Conservation (phyloP, 73 alveolate genomes). For the Loxodes magnus region DNA sequence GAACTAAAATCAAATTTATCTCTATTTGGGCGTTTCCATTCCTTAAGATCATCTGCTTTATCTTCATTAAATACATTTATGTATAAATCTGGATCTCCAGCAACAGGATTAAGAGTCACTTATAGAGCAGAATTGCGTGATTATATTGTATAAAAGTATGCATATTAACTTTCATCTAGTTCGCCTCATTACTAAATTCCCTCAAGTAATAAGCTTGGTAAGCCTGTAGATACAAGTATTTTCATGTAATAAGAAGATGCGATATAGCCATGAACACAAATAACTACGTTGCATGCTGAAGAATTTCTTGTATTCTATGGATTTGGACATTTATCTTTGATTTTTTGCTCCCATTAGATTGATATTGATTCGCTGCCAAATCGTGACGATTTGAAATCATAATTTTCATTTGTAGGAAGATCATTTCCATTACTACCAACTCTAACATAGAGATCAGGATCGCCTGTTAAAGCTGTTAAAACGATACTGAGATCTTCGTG, state of each 20-base stretch:
- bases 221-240: neutral
- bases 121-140: neutral
- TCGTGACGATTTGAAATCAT: neutral
- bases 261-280: slow-evolving; percentile 2
- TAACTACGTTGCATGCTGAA: neutral
- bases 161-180: neutral
- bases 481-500: slow-evolving; percentile 12
- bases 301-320: neutral
- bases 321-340: neutral
- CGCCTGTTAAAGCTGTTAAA: slow-evolving; percentile 11
- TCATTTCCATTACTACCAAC: neutral
- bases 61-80: slow-evolving; percentile 1
- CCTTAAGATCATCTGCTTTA: no score
- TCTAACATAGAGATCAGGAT: slow-evolving; percentile 6
- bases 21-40: no score
- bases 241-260: neutral
- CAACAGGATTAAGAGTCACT: neutral
- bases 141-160: neutral
- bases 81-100: slow-evolving; percentile 9
- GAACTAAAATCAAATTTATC: no score
- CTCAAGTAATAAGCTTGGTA: neutral
- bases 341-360: neutral
- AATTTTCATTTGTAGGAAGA: neutral
- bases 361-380: slow-evolving; percentile 6
- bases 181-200: neutral